phyloP scores from a whole-genome alignment of 2,329 filamentous ascomycete genomes.

The Neocucurbitaria cava region DNA sequence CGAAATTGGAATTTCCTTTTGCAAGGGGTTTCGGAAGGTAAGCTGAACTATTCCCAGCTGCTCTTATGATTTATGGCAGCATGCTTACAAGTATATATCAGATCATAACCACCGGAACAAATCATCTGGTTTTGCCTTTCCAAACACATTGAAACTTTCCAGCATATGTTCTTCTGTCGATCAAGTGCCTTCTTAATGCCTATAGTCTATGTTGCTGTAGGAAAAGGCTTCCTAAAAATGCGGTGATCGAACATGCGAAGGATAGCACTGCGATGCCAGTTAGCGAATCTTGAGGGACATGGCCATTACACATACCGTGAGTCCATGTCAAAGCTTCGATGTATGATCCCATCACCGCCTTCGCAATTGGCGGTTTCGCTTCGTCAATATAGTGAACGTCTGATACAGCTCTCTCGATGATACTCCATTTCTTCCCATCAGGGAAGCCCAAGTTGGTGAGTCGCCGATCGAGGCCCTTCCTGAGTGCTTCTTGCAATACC shows the following conservation, averaged over 20 bases:
- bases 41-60: too few species aligned
- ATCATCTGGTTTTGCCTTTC: background rate
- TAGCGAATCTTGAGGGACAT: background rate
- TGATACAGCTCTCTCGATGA: slow-evolving; percentile 27
- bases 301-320: slow-evolving; percentile 18
- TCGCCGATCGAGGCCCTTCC: slow-evolving; percentile 17
- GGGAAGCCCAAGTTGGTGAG: slow-evolving; percentile 17
- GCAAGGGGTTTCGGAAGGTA: too few species aligned
- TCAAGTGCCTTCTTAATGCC: background rate
- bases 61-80: too few species aligned
- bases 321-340: slow-evolving; percentile 33
- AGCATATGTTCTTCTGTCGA: too few species aligned
- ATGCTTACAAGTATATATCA: too few species aligned
- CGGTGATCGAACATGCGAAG: slow-evolving; percentile 20
- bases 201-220: slow-evolving; percentile 28
- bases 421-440: slow-evolving; percentile 10
- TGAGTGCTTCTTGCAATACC: slow-evolving; percentile 29
- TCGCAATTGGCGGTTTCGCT: slow-evolving; percentile 17
- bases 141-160: too few species aligned
- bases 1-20: too few species aligned
- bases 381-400: slow-evolving; percentile 29
- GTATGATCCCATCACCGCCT: slow-evolving; percentile 23
- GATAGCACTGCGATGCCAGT: slow-evolving; percentile 19
- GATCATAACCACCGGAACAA: background rate
- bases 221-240: slow-evolving; percentile 25